phyloP scores from a whole-genome alignment of 2,329 filamentous ascomycete genomes.

The Neonectria sp. region DNA sequence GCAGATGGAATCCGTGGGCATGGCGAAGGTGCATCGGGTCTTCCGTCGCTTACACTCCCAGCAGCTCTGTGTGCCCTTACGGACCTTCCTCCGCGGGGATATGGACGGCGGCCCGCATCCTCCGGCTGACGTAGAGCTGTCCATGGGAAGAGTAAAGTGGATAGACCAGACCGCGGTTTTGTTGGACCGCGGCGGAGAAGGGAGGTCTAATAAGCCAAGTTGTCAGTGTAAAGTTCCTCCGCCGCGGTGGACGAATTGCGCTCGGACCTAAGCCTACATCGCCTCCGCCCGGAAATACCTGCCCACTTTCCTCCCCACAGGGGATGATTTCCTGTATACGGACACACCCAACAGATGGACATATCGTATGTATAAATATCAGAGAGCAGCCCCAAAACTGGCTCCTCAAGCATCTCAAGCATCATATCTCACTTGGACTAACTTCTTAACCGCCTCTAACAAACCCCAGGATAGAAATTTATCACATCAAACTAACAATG shows the following conservation, averaged over 20 bases:
- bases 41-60: conserved; percentile 34
- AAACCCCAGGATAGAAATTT: neutral
- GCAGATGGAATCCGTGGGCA: conserved; percentile 14
- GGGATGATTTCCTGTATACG: no score
- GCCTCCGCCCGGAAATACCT: no score
- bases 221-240: neutral
- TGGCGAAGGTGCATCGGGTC: conserved; percentile 26
- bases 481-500: neutral
- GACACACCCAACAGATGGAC: no score
- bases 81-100: conserved; percentile 17
- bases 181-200: neutral
- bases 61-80: conserved; percentile 34
- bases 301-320: no score
- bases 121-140: neutral
- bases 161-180: neutral
- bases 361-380: neutral
- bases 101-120: neutral
- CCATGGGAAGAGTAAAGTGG: neutral
- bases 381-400: neutral
- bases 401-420: neutral
- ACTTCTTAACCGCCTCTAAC: neutral
- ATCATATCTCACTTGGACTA: neutral
- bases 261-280: neutral
- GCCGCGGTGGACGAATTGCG: neutral
- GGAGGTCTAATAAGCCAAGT: neutral